Percentiles rank a stretch among this genome's conserved stretches.
Conservation (phyloP, 768 basidiomycete species). For the Lactifluus volemus region DNA sequence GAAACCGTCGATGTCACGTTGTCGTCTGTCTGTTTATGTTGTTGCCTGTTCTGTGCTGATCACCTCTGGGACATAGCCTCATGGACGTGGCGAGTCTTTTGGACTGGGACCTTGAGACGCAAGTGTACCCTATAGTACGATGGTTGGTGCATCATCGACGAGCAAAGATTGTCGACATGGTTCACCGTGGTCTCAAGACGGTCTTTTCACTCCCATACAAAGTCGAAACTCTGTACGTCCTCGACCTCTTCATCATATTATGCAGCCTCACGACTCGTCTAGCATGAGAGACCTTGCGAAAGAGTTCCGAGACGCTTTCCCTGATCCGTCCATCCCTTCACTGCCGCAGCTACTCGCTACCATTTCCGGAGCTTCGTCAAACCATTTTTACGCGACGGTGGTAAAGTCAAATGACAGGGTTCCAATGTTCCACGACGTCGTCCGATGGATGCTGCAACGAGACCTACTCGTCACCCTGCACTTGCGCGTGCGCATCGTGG, state of each 20-base stretch:
- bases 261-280: slow-evolving; percentile 13
- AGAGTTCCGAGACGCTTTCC: slow-evolving; percentile 58
- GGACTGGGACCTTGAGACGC: slow-evolving; percentile 75
- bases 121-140: slow-evolving; percentile 84
- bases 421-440: slow-evolving; percentile 67
- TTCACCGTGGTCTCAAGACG: slow-evolving; percentile 72
- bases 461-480: slow-evolving; percentile 82
- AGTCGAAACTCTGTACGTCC: slow-evolving; percentile 51
- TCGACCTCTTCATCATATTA: neutral
- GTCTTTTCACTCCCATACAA: slow-evolving; percentile 68
- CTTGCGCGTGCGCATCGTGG: slow-evolving; percentile 77
- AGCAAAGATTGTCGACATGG: slow-evolving; percentile 81
- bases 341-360: slow-evolving; percentile 66
- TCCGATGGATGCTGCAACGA: slow-evolving; percentile 85
- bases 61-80: slow-evolving; percentile 31
- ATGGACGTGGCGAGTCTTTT: slow-evolving; percentile 72
- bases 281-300: slow-evolving; percentile 46
- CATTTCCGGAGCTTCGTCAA: slow-evolving; percentile 62
- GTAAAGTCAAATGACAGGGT: slow-evolving; percentile 60
- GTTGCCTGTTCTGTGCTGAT: neutral
- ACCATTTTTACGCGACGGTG: slow-evolving; percentile 76
- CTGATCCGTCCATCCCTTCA: slow-evolving; percentile 49
- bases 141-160: slow-evolving; percentile 87
- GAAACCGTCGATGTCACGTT: slow-evolving; percentile 64
- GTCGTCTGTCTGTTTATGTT: slow-evolving; percentile 44